Evolutionary conservation across 164 flowering plant species (phyloP).

Genomic region (Taxillus chinensis): DNA sequence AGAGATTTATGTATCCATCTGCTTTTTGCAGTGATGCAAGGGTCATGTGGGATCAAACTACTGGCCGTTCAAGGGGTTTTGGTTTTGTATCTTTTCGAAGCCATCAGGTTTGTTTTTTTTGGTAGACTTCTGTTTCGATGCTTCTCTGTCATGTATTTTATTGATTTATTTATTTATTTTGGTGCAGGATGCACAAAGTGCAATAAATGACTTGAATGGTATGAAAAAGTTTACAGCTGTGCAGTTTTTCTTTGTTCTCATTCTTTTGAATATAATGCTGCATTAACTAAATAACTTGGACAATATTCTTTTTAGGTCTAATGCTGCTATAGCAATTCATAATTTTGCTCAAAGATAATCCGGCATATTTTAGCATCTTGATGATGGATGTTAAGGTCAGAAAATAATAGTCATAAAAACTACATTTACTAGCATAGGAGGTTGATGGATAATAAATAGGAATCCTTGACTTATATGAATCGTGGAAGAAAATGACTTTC

Average conservation of each 20-base stretch:
- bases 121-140: background rate
- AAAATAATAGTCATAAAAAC: too few relatives aligned
- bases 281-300: too few relatives aligned
- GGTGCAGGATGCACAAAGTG: constrained; percentile 92
- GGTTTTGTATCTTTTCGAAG: constrained; percentile 49
- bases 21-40: constrained; percentile 52
- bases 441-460: too few relatives aligned
- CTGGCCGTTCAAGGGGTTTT: constrained; percentile 3
- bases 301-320: too few relatives aligned
- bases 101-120: constrained; percentile 60
- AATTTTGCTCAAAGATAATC: too few relatives aligned
- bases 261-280: background rate
- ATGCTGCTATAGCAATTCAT: too few relatives aligned
- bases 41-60: constrained; percentile 68
- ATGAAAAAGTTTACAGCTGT: constrained; percentile 7
- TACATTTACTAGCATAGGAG: too few relatives aligned
- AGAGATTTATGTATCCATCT: background rate
- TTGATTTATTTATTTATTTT: background rate
- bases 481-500: too few relatives aligned
- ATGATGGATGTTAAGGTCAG: too few relatives aligned
- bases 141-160: background rate
- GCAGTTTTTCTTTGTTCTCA: background rate
- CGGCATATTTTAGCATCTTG: too few relatives aligned
- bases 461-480: too few relatives aligned
- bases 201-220: constrained; percentile 92